A percentile compares a stretch with the other conserved stretches of the same genome.
Evolutionary conservation across 176 grass and related monocot genomes (phyloP).

Genomic region (Bromus sterilis): DNA sequence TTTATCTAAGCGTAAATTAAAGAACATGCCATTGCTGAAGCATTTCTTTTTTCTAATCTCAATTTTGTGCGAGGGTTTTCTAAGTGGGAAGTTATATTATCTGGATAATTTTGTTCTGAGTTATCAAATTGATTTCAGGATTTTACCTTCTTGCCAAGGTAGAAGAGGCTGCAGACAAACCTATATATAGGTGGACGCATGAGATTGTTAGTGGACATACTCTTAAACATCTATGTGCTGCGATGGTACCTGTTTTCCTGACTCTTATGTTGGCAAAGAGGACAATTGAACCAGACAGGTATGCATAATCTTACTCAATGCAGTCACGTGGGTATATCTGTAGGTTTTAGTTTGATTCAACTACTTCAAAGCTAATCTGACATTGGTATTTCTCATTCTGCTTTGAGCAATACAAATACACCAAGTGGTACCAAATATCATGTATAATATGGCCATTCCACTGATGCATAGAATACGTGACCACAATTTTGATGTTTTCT

Average conservation of each 20-base stretch:
- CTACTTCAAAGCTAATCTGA: no score
- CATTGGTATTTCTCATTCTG: no score
- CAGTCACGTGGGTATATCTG: no score
- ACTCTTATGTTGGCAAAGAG: slow-evolving; percentile 86
- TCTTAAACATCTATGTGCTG: slow-evolving; percentile 81
- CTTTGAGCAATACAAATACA: not conserved
- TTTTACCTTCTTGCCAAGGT: slow-evolving; percentile 92
- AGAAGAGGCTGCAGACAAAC: slow-evolving; percentile 69
- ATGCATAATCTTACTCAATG: not conserved
- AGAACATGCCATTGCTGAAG: no score
- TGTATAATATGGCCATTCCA: not conserved
- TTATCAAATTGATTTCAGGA: slow-evolving; percentile 33
- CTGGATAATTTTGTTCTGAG: not conserved
- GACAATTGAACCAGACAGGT: slow-evolving; percentile 73
- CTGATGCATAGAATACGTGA: not conserved
- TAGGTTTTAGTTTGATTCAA: no score
- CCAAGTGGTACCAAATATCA: no score
- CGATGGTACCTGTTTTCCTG: slow-evolving; percentile 90
- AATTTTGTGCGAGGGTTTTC: no score
- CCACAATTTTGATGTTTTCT: not conserved
- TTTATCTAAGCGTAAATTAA: not conserved
- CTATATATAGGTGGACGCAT: slow-evolving; percentile 67
- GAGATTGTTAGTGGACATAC: slow-evolving; percentile 70
- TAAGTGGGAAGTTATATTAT: not conserved
- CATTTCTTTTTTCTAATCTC: no score